These are phyloP conservation scores for Clohesyomyces aquaticus DNA, from an alignment of 495 filamentous ascomycete genomes.

Conservation along the genomic window DNA sequence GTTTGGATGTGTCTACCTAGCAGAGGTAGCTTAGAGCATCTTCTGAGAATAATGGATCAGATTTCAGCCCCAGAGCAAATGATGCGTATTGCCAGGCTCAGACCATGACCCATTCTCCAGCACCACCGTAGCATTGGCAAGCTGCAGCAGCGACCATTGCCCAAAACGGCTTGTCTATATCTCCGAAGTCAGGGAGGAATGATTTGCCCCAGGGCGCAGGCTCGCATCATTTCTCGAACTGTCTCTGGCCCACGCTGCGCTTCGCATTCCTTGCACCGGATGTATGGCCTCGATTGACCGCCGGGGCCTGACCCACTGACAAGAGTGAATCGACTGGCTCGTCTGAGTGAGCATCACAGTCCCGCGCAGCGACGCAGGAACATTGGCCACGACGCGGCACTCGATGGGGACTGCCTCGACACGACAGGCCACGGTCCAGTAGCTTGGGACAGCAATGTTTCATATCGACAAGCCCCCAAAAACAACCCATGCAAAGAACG, in stretches of 20 bases:
- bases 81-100: slow-evolving; percentile 41
- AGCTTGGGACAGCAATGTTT: slow-evolving; percentile 39
- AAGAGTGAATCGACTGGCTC: slow-evolving; percentile 21
- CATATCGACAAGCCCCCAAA: slow-evolving; percentile 34
- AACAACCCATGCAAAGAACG: slow-evolving; percentile 40
- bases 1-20: slow-evolving; percentile 40
- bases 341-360: slow-evolving; percentile 30
- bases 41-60: slow-evolving; percentile 34
- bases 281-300: slow-evolving; percentile 22
- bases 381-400: slow-evolving; percentile 40
- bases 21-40: slow-evolving; percentile 31
- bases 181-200: slow-evolving; percentile 41
- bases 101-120: slow-evolving; percentile 34
- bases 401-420: slow-evolving; percentile 31
- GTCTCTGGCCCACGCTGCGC: slow-evolving; percentile 40
- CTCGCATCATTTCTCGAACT: slow-evolving; percentile 35
- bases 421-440: slow-evolving; percentile 35
- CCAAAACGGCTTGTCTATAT: slow-evolving; percentile 41
- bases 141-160: slow-evolving; percentile 43
- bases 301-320: slow-evolving; percentile 10
- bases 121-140: slow-evolving; percentile 44
- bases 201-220: slow-evolving; percentile 41
- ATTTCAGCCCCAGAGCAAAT: slow-evolving; percentile 40
- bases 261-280: slow-evolving; percentile 41
- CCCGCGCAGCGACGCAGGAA: slow-evolving; percentile 42